These are phyloP conservation scores for Oryza punctata DNA, from an alignment of 176 grass and related monocot species.

Conservation along the genomic window DNA sequence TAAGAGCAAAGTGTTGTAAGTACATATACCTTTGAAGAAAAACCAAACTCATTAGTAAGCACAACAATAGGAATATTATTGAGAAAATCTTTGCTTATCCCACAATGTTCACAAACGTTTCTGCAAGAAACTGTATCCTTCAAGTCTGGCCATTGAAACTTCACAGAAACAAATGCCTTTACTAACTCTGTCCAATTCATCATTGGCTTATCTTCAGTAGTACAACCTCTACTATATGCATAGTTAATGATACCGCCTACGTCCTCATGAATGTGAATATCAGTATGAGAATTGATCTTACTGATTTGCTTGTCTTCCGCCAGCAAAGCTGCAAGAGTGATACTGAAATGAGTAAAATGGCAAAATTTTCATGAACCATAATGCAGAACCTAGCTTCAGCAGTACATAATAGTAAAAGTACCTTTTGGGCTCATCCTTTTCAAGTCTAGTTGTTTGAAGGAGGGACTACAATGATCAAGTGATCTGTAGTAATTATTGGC, in stretches of 20 bases:
- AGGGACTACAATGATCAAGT: constrained; percentile 41
- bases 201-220: constrained; percentile 36
- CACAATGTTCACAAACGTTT: constrained; percentile 45
- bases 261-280: constrained; percentile 35
- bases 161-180: constrained; percentile 29
- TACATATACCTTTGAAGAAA: constrained; percentile 38
- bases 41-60: not conserved
- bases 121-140: not conserved
- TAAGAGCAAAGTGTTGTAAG: not conserved
- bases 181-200: constrained; percentile 44
- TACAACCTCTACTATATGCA: not conserved
- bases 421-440: constrained; percentile 48
- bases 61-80: constrained; percentile 1
- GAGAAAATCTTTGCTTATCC: constrained; percentile 4
- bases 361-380: not conserved
- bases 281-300: constrained; percentile 1
- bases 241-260: constrained; percentile 37
- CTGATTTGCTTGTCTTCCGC: constrained; percentile 44
- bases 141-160: not conserved
- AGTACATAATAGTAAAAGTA: constrained; percentile 19
- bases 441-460: constrained; percentile 52
- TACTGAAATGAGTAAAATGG: not conserved
- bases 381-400: not conserved
- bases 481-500: constrained; percentile 42
- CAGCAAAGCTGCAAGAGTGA: constrained; percentile 43